Evolutionary conservation across 1,139 yeast genomes (phyloP).

Genomic region (Hansenula anomala): DNA sequence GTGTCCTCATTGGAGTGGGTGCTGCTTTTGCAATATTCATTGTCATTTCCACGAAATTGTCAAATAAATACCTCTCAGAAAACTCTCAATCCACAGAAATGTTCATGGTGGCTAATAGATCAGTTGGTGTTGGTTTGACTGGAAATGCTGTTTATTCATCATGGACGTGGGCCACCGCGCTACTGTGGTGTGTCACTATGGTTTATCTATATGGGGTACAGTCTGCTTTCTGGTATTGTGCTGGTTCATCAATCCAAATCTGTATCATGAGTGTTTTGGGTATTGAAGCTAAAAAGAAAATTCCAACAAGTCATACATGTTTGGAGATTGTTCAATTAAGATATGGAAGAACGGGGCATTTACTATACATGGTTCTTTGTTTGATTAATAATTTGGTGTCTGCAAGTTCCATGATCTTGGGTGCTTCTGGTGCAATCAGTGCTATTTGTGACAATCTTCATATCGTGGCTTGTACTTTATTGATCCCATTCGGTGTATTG

Average conservation of each 20-base stretch:
- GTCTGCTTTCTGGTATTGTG: slow-evolving; percentile 30
- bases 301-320: slow-evolving; percentile 41
- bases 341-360: slow-evolving; percentile 32
- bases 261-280: slow-evolving; percentile 36
- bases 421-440: slow-evolving; percentile 34
- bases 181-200: slow-evolving; percentile 38
- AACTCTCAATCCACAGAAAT: slow-evolving; percentile 54
- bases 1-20: slow-evolving; percentile 46
- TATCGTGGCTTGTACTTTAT: slow-evolving; percentile 41
- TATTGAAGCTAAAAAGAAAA: slow-evolving; percentile 37
- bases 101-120: slow-evolving; percentile 51
- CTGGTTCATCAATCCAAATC: slow-evolving; percentile 37
- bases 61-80: slow-evolving; percentile 41
- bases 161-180: slow-evolving; percentile 50
- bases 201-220: slow-evolving; percentile 36
- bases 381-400: slow-evolving; percentile 31
- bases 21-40: slow-evolving; percentile 47
- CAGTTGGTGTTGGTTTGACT: slow-evolving; percentile 41
- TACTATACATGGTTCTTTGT: slow-evolving; percentile 30
- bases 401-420: slow-evolving; percentile 34
- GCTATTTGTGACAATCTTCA: slow-evolving; percentile 30
- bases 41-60: slow-evolving; percentile 45
- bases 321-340: slow-evolving; percentile 37
- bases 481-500: slow-evolving; percentile 36
- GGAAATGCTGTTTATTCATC: slow-evolving; percentile 45